A percentile compares a stretch with the other conserved stretches of the same genome.
phyloP scores from a whole-genome alignment of 2,329 filamentous ascomycete genomes.

The Raffaelea arxii region DNA sequence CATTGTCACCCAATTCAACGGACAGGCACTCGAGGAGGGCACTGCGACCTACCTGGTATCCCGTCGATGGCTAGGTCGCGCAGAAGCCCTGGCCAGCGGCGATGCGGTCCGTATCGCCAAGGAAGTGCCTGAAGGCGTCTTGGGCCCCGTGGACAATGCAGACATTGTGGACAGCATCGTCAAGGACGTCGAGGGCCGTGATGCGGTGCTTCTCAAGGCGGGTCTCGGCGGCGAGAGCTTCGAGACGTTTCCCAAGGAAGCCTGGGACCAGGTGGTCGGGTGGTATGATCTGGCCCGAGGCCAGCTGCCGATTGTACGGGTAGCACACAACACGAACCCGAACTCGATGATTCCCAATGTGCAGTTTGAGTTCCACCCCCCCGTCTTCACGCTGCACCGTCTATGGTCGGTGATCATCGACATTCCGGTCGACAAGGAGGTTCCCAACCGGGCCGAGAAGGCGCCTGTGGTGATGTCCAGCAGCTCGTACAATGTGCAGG shows the following conservation, averaged over 20 bases:
- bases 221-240: constrained; percentile 63
- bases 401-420: constrained; percentile 54
- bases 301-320: constrained; percentile 62
- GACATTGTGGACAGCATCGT: constrained; percentile 62
- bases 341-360: constrained; percentile 54
- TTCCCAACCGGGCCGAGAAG: constrained; percentile 50
- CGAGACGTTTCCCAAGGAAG: constrained; percentile 65
- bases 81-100: constrained; percentile 51
- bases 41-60: constrained; percentile 72
- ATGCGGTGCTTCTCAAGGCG: constrained; percentile 65
- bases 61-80: constrained; percentile 65
- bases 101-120: constrained; percentile 46
- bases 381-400: constrained; percentile 76
- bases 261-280: constrained; percentile 69
- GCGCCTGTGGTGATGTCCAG: constrained; percentile 63
- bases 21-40: constrained; percentile 53
- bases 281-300: constrained; percentile 73
- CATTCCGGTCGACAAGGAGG: constrained; percentile 43
- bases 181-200: constrained; percentile 34
- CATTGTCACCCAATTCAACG: constrained; percentile 43
- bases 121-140: constrained; percentile 48
- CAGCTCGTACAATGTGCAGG: constrained; percentile 56
- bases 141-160: constrained; percentile 81
- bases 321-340: constrained; percentile 65
- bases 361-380: constrained; percentile 75